Evolutionary conservation across 2,329 filamentous ascomycete species (phyloP), one percentile per base, ranked within the genome.

Genomic region (Fusarium phyllophilum): DNA sequence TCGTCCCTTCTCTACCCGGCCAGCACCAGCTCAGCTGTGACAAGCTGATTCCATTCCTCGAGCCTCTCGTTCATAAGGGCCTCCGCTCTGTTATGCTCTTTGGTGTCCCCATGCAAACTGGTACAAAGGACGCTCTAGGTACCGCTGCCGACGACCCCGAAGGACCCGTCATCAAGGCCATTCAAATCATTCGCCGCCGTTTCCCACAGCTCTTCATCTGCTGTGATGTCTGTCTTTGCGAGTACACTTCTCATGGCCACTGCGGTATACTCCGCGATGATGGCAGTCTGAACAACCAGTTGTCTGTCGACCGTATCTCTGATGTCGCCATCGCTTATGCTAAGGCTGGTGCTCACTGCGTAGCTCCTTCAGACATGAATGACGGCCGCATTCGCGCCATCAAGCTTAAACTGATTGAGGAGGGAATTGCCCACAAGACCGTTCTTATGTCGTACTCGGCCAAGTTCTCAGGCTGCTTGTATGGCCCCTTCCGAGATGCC

Each of bases 271-370:
- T 99, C 51, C 91, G 95, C 65, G 95, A 98, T 76, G 96, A 99
- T 81, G 95, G 95, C 72, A 93, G 91, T 72, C 88, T 99, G 68
- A 97, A 98, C 88, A 98, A 99, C 81, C 90, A 92, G 73, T 89
- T 97, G 52, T 97, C 95, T 7, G 95, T 98, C 14, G 96, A 98
- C 80, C 92, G 96, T 71, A 95, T 99, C 77, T 96, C 94, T 8
- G 95, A 98, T 81, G 96, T 98, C n/a, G 96, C 96, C n/a, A 88
- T 98, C 74, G 94, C 96, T 39, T 99, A 99, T 81, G 96, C 96
- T n/a, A 89, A 92, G 79, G 96, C 96, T 22, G 96, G 96, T 65
- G 96, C 96, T 2, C 96, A 99, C 84, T 98, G 96, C 82, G 95
- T 99, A 34, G 96, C 96, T 0, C 96, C 96, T 5, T 97, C 94